A percentile compares a stretch with the other conserved stretches of the same genome.
phyloP scores from a whole-genome alignment of 2,329 filamentous ascomycete genomes.

The Xenosphaeropsis pyriputrescens region DNA sequence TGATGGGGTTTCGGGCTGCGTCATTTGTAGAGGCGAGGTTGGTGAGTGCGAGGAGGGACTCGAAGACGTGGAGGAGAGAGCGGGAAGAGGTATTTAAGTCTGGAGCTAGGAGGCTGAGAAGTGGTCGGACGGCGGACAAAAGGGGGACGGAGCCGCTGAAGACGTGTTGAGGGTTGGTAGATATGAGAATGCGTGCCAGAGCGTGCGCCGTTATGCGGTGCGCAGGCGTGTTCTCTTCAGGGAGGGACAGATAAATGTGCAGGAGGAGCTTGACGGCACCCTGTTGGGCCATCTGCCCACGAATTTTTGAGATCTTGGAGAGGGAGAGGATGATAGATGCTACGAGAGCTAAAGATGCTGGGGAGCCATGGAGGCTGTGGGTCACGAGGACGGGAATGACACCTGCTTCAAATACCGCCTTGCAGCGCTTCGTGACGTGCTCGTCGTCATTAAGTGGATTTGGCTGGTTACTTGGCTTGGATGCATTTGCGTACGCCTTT shows the following conservation, averaged over 20 bases:
- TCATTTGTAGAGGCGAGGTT: constrained; percentile 73
- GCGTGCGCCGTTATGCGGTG: constrained; percentile 60
- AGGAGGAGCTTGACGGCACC: constrained; percentile 82
- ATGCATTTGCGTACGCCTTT: constrained; percentile 85
- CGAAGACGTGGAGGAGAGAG: constrained; percentile 80
- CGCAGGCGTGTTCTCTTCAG: constrained; percentile 29
- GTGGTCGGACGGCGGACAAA: constrained; percentile 67
- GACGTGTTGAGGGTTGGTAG: constrained; percentile 68
- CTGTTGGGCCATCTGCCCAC: constrained; percentile 77
- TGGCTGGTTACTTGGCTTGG: constrained; percentile 44
- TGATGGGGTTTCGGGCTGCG: constrained; percentile 50
- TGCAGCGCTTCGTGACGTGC: constrained; percentile 63
- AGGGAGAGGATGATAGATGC: constrained; percentile 67
- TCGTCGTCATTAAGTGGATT: constrained; percentile 64
- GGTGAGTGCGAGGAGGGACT: constrained; percentile 80
- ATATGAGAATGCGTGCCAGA: constrained; percentile 73
- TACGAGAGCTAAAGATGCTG: constrained; percentile 56
- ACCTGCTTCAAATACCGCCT: constrained; percentile 63
- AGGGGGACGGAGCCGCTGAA: constrained; percentile 68
- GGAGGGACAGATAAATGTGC: constrained; percentile 48
- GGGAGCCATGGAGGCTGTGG: constrained; percentile 58
- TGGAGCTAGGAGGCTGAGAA: constrained; percentile 58
- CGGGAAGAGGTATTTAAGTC: constrained; percentile 47
- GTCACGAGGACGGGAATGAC: constrained; percentile 64
- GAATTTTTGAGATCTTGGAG: constrained; percentile 56